Percentiles rank a stretch among this genome's conserved stretches.
Conservation (phyloP, 2,329 filamentous ascomycete genomes). For the Talaromyces amestolkiae region DNA sequence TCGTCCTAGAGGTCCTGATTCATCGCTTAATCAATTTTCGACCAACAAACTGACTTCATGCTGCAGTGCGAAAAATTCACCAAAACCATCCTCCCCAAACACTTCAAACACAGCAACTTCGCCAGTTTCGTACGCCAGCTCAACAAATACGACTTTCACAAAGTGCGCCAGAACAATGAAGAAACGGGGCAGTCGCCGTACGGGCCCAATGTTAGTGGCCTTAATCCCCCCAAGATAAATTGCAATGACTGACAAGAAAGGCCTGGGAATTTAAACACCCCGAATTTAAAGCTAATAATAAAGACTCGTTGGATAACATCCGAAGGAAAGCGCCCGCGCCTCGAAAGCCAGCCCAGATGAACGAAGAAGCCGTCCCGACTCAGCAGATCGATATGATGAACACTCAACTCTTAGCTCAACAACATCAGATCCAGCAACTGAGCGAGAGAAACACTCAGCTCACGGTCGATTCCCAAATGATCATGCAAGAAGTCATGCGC, state of each 20-base stretch:
- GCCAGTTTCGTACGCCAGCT: slow-evolving; percentile 93
- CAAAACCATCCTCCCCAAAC: slow-evolving; percentile 91
- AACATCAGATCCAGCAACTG: slow-evolving; percentile 85
- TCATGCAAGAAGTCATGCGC: slow-evolving; percentile 62
- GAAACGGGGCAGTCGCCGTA: slow-evolving; percentile 79
- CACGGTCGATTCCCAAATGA: slow-evolving; percentile 62
- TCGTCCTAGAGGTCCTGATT: slow-evolving; percentile 82
- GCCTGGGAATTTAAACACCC: slow-evolving; percentile 97
- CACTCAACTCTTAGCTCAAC: slow-evolving; percentile 82
- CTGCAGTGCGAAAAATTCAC: slow-evolving; percentile 93
- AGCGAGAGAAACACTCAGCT: slow-evolving; percentile 83
- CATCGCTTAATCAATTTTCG: slow-evolving; percentile 17
- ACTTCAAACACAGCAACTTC: slow-evolving; percentile 99
- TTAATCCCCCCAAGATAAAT: not conserved
- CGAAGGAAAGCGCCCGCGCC: slow-evolving; percentile 90
- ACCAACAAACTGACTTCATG: not conserved
- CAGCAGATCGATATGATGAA: slow-evolving; percentile 89
- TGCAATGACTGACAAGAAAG: slow-evolving; percentile 44
- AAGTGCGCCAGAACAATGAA: slow-evolving; percentile 87
- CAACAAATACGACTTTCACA: slow-evolving; percentile 98
- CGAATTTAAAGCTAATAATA: slow-evolving; percentile 92
- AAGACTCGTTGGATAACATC: slow-evolving; percentile 95
- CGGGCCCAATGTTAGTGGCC: slow-evolving; percentile 65
- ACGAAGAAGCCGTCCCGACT: slow-evolving; percentile 73
- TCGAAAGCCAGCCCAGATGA: slow-evolving; percentile 65